A percentile compares a stretch with the other conserved stretches of the same genome.
These are phyloP conservation scores for Alternaria rosae DNA, from an alignment of 2,329 filamentous ascomycete genomes.

Conservation along the genomic window DNA sequence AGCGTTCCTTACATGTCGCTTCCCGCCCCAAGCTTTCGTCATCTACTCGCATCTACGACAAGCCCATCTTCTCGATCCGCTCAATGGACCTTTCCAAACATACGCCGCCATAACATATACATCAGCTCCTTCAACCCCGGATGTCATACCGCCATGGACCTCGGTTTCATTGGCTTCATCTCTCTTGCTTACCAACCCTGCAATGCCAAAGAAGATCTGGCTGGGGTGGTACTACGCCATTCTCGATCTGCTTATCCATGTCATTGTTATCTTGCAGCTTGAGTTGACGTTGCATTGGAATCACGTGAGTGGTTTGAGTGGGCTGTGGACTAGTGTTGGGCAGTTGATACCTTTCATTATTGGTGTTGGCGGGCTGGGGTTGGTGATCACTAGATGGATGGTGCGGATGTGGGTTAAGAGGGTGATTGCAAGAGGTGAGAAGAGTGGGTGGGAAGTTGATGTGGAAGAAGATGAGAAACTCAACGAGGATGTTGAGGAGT, in stretches of 20 bases:
- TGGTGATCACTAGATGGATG: constrained; percentile 12
- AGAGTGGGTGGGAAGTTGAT: not conserved
- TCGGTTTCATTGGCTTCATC: not conserved
- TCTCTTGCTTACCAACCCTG: not conserved
- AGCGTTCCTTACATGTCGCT: not conserved
- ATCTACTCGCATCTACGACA: constrained; percentile 10
- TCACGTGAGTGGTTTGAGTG: constrained; percentile 15
- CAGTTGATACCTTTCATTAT: constrained; percentile 27
- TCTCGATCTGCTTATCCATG: constrained; percentile 16
- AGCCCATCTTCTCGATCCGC: constrained; percentile 1
- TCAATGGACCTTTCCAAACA: not conserved
- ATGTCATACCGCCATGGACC: not conserved
- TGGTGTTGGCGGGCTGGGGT: constrained; percentile 12
- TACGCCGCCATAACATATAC: not conserved
- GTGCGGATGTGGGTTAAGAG: not conserved
- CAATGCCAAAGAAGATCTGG: constrained; percentile 14
- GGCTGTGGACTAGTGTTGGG: constrained; percentile 16
- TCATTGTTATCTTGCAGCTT: constrained; percentile 21
- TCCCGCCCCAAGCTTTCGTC: constrained; percentile 6
- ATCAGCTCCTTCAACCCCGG: not conserved
- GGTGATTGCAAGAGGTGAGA: not conserved
- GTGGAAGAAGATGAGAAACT: not conserved
- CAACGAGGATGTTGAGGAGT: not conserved
- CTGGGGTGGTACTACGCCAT: constrained; percentile 13
- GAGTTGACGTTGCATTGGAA: not conserved